Base-by-base conservation (phyloP, 192 early-diverging fungal genomes). In the Gaertneriomyces semiglobifer region DNA sequence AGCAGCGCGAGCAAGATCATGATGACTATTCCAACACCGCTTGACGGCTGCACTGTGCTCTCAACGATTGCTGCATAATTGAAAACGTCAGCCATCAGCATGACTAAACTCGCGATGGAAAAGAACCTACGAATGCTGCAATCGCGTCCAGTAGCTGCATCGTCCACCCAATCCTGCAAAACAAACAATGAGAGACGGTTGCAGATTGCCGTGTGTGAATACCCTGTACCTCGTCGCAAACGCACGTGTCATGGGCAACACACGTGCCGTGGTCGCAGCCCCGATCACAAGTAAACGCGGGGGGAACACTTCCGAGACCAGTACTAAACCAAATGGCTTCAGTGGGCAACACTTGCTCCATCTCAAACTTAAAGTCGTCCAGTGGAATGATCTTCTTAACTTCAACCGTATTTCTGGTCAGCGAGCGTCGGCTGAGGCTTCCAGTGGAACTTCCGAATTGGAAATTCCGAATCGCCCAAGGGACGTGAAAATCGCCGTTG, bases 361-460 rank as follows among this genome's bases (percentile, higher is more conserved):
- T 50, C 12, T 50, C 48, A 50, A 50, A 50, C 2, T 50, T 1
- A 50, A 50, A 50, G 48, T 50, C 48, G 48, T 50, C 48, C 48
- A 50, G 18, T n/a, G 48, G 48, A 50, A 50, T 18, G 18, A 50
- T 50, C 11, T 50, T 50, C 12, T 12, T 18, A 18, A 50, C 48
- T 18, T n/a, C 12, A 12, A 50, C 48, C 12, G 48, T n/a, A 50
- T 50, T 18, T 50, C 18, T 50, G 12, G 2, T 1, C 18, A 50
- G 48, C 48, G 48, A 0, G 12, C 48, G 11, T 18, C 48, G 48
- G 12, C 2, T n/a, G 12, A 50, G 48, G 11, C 48, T 18, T n/a
- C 48, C 48, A 18, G 48, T 50, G 1, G 12, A 12, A n/a, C 12
- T 2, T 50, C 18, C 18, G 48, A 50, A 50, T 18, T 18, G 11